A percentile compares a stretch with the other conserved stretches of the same genome.
phyloP scores from a whole-genome alignment of 2,329 filamentous ascomycete species.

The Colletotrichum australisinense region DNA sequence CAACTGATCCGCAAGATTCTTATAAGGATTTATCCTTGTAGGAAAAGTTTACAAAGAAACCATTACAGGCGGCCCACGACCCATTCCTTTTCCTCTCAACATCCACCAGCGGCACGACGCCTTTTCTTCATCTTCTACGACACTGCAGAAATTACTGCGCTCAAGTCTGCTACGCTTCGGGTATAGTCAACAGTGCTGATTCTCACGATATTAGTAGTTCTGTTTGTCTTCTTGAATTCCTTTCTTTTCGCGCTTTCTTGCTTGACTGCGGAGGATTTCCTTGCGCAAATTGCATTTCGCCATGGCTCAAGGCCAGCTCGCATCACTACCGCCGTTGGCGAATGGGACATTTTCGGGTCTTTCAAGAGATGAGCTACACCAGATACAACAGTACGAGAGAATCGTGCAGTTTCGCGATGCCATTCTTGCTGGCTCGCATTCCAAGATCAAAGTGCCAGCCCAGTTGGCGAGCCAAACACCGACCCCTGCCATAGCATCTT shows the following conservation, averaged over 20 bases:
- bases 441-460: slow-evolving; percentile 67
- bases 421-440: slow-evolving; percentile 81
- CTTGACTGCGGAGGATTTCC: slow-evolving; percentile 10
- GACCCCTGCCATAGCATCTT: slow-evolving; percentile 38
- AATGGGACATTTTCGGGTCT: slow-evolving; percentile 42
- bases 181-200: background rate
- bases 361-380: slow-evolving; percentile 62
- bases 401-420: slow-evolving; percentile 85
- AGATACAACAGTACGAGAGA: slow-evolving; percentile 79
- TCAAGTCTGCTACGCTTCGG: background rate
- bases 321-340: slow-evolving; percentile 35
- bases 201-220: slow-evolving; percentile 1
- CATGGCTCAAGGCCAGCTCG: slow-evolving; percentile 34
- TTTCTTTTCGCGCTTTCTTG: slow-evolving; percentile 21
- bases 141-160: background rate
- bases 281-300: slow-evolving; percentile 17
- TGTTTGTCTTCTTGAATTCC: slow-evolving; percentile 7
- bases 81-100: background rate
- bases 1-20: background rate
- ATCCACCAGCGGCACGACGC: slow-evolving; percentile 2
- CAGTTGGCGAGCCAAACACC: slow-evolving; percentile 46
- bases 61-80: background rate
- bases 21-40: slow-evolving; percentile 12
- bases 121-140: slow-evolving; percentile 8
- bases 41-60: background rate